phyloP scores from a whole-genome alignment of 768 basidiomycete genomes.

The Lepiota subincarnata region DNA sequence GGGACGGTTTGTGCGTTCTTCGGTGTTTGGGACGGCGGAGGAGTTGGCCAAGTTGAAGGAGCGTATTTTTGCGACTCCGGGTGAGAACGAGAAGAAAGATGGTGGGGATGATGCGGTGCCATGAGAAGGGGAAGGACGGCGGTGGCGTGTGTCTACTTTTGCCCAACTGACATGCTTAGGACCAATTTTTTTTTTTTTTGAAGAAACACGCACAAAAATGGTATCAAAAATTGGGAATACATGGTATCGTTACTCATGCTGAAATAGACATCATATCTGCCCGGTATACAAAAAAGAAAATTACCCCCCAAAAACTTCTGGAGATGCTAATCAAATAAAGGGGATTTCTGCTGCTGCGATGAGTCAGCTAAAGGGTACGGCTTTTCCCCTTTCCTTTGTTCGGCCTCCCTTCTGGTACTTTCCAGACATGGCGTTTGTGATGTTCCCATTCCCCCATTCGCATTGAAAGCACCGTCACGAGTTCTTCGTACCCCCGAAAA shows the following conservation, averaged over 20 bases:
- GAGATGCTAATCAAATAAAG: no score
- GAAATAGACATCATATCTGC: no score
- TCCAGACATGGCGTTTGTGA: neutral
- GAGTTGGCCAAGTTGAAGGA: slow-evolving; percentile 44
- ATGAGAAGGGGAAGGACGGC: neutral
- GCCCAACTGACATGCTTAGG: no score
- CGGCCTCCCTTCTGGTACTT: neutral
- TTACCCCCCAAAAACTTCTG: no score
- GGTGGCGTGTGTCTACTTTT: neutral
- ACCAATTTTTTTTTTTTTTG: no score
- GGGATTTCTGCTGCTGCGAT: no score
- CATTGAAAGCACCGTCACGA: neutral
- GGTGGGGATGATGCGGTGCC: neutral
- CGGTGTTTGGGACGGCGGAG: slow-evolving; percentile 55
- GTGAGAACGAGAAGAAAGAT: neutral
- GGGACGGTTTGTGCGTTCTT: slow-evolving; percentile 54
- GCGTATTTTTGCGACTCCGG: slow-evolving; percentile 17
- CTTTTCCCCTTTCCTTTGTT: slow-evolving; percentile 5
- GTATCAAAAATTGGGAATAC: no score
- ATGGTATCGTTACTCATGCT: no score
- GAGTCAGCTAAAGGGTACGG: neutral
- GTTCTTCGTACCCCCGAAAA: slow-evolving; percentile 1
- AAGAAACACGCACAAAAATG: no score
- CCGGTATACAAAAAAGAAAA: no score
- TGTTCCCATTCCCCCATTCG: slow-evolving; percentile 1